phyloP scores from a whole-genome alignment of 352 stramenopile species.

The Elongisporangium senticosum region DNA sequence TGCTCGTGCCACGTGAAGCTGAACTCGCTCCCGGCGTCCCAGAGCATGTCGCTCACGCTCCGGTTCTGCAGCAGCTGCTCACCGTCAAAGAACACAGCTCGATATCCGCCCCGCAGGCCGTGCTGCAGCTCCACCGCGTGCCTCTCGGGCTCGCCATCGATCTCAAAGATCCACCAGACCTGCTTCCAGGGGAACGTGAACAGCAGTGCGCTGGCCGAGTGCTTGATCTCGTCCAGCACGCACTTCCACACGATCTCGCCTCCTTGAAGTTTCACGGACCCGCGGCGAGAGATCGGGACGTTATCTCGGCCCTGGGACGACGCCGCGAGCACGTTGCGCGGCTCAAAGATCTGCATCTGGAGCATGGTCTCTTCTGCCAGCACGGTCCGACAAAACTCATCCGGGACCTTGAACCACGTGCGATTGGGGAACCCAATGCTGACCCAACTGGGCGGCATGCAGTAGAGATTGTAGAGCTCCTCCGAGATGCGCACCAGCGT shows the following conservation, averaged over 20 bases:
- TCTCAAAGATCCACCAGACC: constrained; percentile 78
- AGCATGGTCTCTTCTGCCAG: constrained; percentile 66
- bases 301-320: constrained; percentile 68
- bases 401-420: constrained; percentile 80
- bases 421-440: constrained; percentile 73
- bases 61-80: constrained; percentile 61
- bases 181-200: constrained; percentile 87
- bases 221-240: constrained; percentile 81
- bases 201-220: constrained; percentile 62
- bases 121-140: constrained; percentile 78
- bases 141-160: constrained; percentile 38
- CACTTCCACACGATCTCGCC: constrained; percentile 52
- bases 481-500: constrained; percentile 67
- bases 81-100: constrained; percentile 65
- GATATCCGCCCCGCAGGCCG: constrained; percentile 66
- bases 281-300: constrained; percentile 57
- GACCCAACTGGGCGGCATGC: constrained; percentile 71
- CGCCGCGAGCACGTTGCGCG: constrained; percentile 59
- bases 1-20: constrained; percentile 59
- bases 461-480: constrained; percentile 74
- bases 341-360: constrained; percentile 69
- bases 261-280: constrained; percentile 38
- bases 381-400: constrained; percentile 56
- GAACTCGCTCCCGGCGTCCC: constrained; percentile 74
- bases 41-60: constrained; percentile 67